Conservation (phyloP, 1,139 yeast genomes). For the Suhomyces choctaworum region DNA sequence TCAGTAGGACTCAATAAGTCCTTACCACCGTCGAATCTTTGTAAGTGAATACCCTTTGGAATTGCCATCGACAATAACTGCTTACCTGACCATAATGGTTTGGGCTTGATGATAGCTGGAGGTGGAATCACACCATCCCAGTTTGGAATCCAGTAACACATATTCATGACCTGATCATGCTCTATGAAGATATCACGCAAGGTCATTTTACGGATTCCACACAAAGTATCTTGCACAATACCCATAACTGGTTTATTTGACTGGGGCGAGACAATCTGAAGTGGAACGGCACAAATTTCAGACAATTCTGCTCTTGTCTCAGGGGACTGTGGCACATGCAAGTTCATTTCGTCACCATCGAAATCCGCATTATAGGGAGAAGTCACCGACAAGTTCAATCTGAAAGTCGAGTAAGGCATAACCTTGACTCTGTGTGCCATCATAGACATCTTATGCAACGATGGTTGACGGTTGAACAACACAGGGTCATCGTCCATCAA, state of each 20-base stretch:
- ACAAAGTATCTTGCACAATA: conserved; percentile 96
- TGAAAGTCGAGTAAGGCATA: conserved; percentile 97
- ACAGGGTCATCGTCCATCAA: conserved; percentile 97
- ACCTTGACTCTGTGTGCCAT: conserved; percentile 99
- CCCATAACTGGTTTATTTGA: conserved; percentile 99
- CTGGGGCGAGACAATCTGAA: conserved; percentile 97
- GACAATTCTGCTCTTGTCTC: conserved; percentile 96
- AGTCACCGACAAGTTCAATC: conserved; percentile 93
- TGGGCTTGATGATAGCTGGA: conserved; percentile 92
- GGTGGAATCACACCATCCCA: conserved; percentile 99
- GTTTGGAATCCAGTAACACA: conserved; percentile 95
- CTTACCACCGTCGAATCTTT: conserved; percentile 87
- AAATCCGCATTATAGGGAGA: conserved; percentile 99
- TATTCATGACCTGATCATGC: conserved; percentile 93
- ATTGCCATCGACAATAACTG: conserved; percentile 90
- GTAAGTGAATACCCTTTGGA: conserved; percentile 93
- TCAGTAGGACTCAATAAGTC: conserved; percentile 85
- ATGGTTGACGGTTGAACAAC: conserved; percentile 97
- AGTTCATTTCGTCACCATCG: conserved; percentile 99
- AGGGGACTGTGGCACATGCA: conserved; percentile 98
- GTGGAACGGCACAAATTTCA: conserved; percentile 94
- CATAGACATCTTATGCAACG: conserved; percentile 99
- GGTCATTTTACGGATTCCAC: conserved; percentile 97
- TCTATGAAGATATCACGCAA: conserved; percentile 85
- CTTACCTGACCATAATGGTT: conserved; percentile 97